A percentile compares a stretch with the other conserved stretches of the same genome.
Evolutionary conservation across 352 stramenopile species (phyloP).

Genomic region (Globisporangium cylindrosporum): DNA sequence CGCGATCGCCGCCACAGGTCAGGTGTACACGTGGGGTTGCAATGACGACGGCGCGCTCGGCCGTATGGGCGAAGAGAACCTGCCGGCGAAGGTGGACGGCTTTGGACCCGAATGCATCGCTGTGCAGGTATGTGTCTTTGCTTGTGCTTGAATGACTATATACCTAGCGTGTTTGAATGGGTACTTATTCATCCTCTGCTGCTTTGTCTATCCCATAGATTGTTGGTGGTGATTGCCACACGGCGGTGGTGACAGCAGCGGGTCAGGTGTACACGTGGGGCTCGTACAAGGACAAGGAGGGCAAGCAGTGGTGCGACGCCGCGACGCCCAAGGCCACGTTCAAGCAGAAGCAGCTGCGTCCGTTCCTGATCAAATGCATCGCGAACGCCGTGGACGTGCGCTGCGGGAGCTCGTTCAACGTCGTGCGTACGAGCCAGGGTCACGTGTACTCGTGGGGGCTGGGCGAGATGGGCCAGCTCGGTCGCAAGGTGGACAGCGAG

Average conservation of each 20-base stretch:
- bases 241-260: constrained; percentile 78
- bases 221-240: constrained; percentile 94
- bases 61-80: constrained; percentile 72
- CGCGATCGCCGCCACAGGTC: constrained; percentile 79
- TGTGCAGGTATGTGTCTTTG: constrained; percentile 27
- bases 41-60: constrained; percentile 91
- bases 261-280: constrained; percentile 95
- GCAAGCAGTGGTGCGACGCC: constrained; percentile 89
- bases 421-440: constrained; percentile 84
- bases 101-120: constrained; percentile 47
- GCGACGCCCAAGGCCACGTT: constrained; percentile 62
- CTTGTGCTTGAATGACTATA: not conserved
- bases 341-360: constrained; percentile 72
- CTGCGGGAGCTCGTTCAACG: constrained; percentile 84
- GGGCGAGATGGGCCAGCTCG: constrained; percentile 87
- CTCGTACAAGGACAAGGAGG: constrained; percentile 96
- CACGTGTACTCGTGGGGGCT: constrained; percentile 91
- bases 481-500: constrained; percentile 50
- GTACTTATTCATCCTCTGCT: not conserved
- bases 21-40: constrained; percentile 95
- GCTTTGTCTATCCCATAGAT: constrained; percentile 25
- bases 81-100: constrained; percentile 53
- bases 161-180: not conserved
- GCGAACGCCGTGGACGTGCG: constrained; percentile 72
- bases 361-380: constrained; percentile 59